phyloP scores from a whole-genome alignment of 164 flowering plant species.

The Vitis riparia region DNA sequence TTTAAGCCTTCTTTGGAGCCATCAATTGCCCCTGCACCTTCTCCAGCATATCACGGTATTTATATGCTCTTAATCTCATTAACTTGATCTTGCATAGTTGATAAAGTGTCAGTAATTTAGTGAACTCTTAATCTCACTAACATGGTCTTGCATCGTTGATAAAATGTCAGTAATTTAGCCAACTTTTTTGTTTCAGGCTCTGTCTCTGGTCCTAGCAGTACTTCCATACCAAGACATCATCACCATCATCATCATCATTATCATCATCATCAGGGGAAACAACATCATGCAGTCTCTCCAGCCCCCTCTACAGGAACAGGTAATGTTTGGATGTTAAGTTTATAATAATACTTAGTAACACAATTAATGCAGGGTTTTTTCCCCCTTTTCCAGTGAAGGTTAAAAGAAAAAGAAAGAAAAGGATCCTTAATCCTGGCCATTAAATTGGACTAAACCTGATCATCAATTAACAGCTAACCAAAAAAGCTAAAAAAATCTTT shows the following conservation, averaged over 20 bases:
- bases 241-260: slow-evolving; percentile 34
- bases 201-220: slow-evolving; percentile 34
- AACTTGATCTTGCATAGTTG: too few species aligned
- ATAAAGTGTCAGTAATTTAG: too few species aligned
- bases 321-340: slow-evolving; percentile 17
- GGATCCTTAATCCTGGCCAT: too few species aligned
- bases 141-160: neutral
- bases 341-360: neutral
- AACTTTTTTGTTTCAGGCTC: slow-evolving; percentile 31
- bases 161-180: neutral
- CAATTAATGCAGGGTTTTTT: neutral
- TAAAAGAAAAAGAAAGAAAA: neutral
- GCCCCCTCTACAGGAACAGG: slow-evolving; percentile 46
- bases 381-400: neutral
- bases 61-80: slow-evolving; percentile 6
- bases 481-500: too few species aligned
- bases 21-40: slow-evolving; percentile 47
- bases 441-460: too few species aligned
- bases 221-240: slow-evolving; percentile 33
- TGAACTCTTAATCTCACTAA: neutral
- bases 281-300: slow-evolving; percentile 45
- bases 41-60: slow-evolving; percentile 54
- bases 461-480: too few species aligned
- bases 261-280: slow-evolving; percentile 9
- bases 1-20: slow-evolving; percentile 27